Evolutionary conservation across 2,329 filamentous ascomycete genomes (phyloP), one percentile per base, ranked within the genome.

Genomic region (Davidsoniella eucalypti): DNA sequence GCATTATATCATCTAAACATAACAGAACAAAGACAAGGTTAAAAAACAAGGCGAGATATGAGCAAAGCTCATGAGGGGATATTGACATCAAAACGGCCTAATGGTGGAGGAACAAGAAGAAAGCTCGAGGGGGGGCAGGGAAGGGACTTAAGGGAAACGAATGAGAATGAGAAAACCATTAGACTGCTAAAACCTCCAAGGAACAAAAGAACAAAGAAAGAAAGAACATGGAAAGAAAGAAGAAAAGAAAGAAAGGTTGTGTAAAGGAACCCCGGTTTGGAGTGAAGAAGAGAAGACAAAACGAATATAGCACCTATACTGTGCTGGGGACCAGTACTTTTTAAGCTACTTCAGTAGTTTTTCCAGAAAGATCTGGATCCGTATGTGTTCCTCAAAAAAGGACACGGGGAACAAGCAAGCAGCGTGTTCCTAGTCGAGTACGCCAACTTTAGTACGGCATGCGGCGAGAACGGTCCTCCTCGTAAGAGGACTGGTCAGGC

Each of bases 271-370:
- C 12, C 29, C 12, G 3, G 12, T 12, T 33, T 33, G 8, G 8
- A 33, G 29, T 33, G 8, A 12, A 2, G 26, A 33, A 53, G 52
- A 56, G 55, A 26, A 47, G 50, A 47, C 49, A 53, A 21, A 44
- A 44, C 52, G 33, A 51, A 23, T 23, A 23, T 23, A 23, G 14
- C 39, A 49, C 47, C 44, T 47, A 49, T 16, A 41, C 38, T 9
- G 21, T 23, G 10, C 9, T 33, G 29, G 29, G 29, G 12, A 33
- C 29, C 12, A 33, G 29, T 33, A 33, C 29, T 9, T 33, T 9
- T 12, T 33, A 40, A 17, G 17, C 29, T 33, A 33, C 29, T 33
- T 33, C 12, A 23, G 29, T 12, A 6, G 29, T 33, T 33, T 33
- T 33, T 33, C 8, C 12, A 12, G 8, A 9, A 33, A 33, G 12